Evolutionary conservation across 2,329 filamentous ascomycete genomes (phyloP).

Genomic region (Ceratocystis cubensis): DNA sequence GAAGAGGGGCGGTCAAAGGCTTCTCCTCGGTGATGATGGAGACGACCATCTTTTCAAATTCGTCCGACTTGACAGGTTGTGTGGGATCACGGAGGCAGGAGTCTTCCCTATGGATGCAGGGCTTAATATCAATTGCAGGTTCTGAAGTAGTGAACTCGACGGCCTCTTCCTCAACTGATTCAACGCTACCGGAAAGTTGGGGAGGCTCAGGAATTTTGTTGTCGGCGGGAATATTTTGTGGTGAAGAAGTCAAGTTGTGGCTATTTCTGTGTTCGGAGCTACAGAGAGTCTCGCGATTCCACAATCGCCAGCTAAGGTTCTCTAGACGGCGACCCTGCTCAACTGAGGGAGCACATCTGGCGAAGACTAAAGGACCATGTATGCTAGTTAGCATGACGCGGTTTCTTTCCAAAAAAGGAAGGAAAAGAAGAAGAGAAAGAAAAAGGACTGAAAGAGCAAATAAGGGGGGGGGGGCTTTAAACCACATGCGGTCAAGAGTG

Average conservation of each 20-base stretch:
- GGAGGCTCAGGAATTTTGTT: conserved; percentile 45
- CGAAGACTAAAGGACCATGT: conserved; percentile 56
- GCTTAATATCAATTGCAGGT: conserved; percentile 48
- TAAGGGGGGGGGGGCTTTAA: not conserved
- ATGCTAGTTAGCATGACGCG: not conserved
- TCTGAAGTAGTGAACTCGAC: conserved; percentile 45
- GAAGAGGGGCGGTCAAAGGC: conserved; percentile 45
- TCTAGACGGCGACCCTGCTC: conserved; percentile 86
- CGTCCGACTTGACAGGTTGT: conserved; percentile 56
- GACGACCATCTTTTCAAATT: conserved; percentile 86
- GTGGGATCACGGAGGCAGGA: conserved; percentile 48
- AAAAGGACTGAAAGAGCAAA: not conserved
- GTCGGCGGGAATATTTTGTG: conserved; percentile 38
- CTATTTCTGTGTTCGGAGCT: conserved; percentile 38
- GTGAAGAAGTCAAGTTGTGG: conserved; percentile 38
- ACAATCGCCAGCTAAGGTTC: conserved; percentile 90
- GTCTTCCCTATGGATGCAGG: conserved; percentile 58
- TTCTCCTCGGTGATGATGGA: conserved; percentile 84
- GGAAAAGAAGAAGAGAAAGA: not conserved
- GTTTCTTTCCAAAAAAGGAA: not conserved
- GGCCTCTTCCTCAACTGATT: conserved; percentile 56
- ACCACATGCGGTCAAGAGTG: not conserved
- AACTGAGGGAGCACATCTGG: conserved; percentile 84
- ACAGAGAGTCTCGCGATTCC: conserved; percentile 88
- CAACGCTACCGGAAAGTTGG: conserved; percentile 64